These are phyloP conservation scores for Paramarasmius palmivorus DNA, from an alignment of 1,284 basidiomycete species.

Conservation along the genomic window DNA sequence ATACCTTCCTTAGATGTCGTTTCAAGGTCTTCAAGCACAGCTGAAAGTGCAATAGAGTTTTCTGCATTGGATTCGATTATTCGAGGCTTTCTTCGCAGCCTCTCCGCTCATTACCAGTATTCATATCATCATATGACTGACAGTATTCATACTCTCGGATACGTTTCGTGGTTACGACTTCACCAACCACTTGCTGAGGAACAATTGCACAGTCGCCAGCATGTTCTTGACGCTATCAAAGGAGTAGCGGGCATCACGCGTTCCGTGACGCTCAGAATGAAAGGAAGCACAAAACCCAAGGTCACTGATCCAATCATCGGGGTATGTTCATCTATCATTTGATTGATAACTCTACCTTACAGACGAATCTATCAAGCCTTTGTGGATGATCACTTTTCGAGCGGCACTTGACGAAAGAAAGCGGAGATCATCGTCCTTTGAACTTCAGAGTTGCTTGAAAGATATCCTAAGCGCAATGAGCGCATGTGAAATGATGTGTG, in stretches of 20 bases:
- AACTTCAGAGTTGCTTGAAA: too few species aligned
- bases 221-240: constrained; percentile 25
- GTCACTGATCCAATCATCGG: constrained; percentile 30
- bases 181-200: constrained; percentile 30
- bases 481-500: too few species aligned
- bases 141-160: constrained; percentile 30
- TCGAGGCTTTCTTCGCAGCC: constrained; percentile 24
- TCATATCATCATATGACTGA: constrained; percentile 13
- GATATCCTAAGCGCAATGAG: too few species aligned
- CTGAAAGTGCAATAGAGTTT: constrained; percentile 18
- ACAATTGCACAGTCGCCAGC: constrained; percentile 22
- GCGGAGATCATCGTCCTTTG: too few species aligned
- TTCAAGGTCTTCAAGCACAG: not conserved
- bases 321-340: constrained; percentile 18
- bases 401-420: constrained; percentile 17
- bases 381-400: constrained; percentile 20
- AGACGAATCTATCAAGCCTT: too few species aligned
- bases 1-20: constrained; percentile 1
- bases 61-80: constrained; percentile 29
- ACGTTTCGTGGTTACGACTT: constrained; percentile 36
- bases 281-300: constrained; percentile 13
- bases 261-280: constrained; percentile 9
- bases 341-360: not conserved
- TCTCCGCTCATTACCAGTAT: constrained; percentile 24
- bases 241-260: constrained; percentile 21